phyloP scores from a whole-genome alignment of 108 stramenopile genomes.

The Conticribra guillardii region DNA sequence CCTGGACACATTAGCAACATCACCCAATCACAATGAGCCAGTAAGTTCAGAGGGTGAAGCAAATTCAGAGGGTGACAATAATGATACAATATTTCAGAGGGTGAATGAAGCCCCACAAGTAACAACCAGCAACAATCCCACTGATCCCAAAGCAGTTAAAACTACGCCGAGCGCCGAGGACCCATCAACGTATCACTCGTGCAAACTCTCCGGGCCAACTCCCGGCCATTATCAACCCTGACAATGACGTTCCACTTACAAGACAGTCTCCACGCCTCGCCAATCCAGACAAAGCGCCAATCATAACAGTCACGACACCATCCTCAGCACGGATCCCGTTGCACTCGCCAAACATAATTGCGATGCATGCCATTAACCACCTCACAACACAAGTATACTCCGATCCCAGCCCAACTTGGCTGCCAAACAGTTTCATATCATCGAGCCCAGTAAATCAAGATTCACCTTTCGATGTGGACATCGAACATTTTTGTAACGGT shows the following conservation, averaged over 20 bases:
- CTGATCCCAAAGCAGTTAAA: not conserved
- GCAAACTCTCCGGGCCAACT: not conserved
- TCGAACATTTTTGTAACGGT: slow-evolving; percentile 1
- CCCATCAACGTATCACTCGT: not conserved
- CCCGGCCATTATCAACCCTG: not conserved
- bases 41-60: not conserved
- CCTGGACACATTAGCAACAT: not conserved
- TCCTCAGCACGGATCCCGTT: not conserved
- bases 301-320: not conserved
- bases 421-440: not conserved
- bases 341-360: too few relatives aligned
- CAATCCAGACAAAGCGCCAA: slow-evolving; percentile 5
- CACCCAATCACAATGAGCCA: not conserved
- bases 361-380: too few relatives aligned
- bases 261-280: too few relatives aligned
- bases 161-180: not conserved
- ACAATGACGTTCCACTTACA: too few relatives aligned
- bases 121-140: not conserved
- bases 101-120: not conserved
- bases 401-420: not conserved
- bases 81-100: slow-evolving; percentile 7
- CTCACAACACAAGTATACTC: too few relatives aligned
- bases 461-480: not conserved
- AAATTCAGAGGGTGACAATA: slow-evolving; percentile 1
- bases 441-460: not conserved